phyloP scores from a whole-genome alignment of 192 early-diverging fungal genomes.

The Linnemannia zychae region DNA sequence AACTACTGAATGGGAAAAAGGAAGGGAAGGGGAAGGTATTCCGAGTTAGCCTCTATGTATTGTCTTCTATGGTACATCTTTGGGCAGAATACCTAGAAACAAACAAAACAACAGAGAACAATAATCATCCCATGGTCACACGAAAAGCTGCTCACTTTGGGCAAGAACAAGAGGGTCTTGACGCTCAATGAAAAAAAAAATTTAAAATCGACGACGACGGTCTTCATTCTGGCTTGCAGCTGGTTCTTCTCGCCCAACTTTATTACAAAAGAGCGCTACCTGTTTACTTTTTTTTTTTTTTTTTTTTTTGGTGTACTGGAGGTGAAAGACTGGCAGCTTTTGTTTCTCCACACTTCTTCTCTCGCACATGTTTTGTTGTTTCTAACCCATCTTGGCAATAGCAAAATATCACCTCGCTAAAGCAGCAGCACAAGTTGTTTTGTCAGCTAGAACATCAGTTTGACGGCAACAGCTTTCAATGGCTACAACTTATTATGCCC shows the following conservation, averaged over 20 bases:
- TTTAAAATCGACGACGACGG: too few relatives aligned
- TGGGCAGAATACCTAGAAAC: not conserved
- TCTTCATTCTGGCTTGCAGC: not conserved
- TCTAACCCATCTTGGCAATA: not conserved
- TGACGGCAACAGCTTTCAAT: not conserved
- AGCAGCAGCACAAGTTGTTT: not conserved
- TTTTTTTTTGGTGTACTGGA: not conserved
- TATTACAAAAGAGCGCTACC: not conserved
- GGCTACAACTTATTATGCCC: too few relatives aligned
- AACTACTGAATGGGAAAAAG: too few relatives aligned
- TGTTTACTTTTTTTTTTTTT: too few relatives aligned
- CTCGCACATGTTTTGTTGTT: not conserved
- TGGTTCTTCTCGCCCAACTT: not conserved
- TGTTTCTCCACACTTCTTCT: conserved; percentile 2
- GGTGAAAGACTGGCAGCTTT: not conserved
- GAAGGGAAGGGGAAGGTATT: too few relatives aligned
- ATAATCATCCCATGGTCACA: conserved; percentile 1
- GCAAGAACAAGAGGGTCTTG: not conserved
- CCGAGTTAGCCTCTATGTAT: too few relatives aligned
- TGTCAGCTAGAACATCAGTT: not conserved
- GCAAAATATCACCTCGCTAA: not conserved
- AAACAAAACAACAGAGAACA: too few relatives aligned
- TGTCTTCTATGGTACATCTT: too few relatives aligned
- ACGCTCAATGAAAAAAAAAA: not conserved
- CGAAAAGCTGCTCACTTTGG: not conserved